A percentile compares a stretch with the other conserved stretches of the same genome.
phyloP scores from a whole-genome alignment of 139 green algal species.

The Coccomyxa sp. region DNA sequence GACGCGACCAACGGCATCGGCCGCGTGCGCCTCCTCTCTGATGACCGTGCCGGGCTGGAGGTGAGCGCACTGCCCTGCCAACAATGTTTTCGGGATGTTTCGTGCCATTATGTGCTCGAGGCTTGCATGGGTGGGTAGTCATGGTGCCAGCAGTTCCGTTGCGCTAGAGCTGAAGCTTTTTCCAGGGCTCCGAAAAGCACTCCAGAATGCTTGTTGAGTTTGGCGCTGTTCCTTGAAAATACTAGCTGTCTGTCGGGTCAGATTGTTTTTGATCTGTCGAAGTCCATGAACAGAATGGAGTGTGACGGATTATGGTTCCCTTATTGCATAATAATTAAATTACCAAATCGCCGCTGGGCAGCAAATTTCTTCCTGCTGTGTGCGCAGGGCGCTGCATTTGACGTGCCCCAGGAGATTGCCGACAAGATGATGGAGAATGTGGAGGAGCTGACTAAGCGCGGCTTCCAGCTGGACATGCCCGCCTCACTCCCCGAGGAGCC shows the following conservation, averaged over 20 bases:
- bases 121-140: not conserved
- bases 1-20: conserved; percentile 36
- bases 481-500: conserved; percentile 37
- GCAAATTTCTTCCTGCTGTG: not conserved
- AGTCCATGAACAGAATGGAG: no score
- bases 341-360: no score
- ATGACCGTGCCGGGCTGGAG: conserved; percentile 5
- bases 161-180: not conserved
- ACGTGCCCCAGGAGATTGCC: conserved; percentile 58
- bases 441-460: conserved; percentile 32
- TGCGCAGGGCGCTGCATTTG: conserved; percentile 72
- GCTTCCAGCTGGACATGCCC: conserved; percentile 32
- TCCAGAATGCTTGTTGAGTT: not conserved
- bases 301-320: no score
- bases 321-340: no score
- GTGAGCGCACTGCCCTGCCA: not conserved
- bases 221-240: no score
- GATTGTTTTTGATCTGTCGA: no score
- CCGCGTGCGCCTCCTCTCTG: conserved; percentile 51
- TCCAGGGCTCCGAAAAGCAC: not conserved
- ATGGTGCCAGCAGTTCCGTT: not conserved
- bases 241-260: no score
- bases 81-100: not conserved
- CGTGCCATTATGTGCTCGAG: no score
- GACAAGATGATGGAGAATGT: conserved; percentile 37